Conservation (phyloP, 352 stramenopile genomes). For the Stramenopiles sp. region DNA sequence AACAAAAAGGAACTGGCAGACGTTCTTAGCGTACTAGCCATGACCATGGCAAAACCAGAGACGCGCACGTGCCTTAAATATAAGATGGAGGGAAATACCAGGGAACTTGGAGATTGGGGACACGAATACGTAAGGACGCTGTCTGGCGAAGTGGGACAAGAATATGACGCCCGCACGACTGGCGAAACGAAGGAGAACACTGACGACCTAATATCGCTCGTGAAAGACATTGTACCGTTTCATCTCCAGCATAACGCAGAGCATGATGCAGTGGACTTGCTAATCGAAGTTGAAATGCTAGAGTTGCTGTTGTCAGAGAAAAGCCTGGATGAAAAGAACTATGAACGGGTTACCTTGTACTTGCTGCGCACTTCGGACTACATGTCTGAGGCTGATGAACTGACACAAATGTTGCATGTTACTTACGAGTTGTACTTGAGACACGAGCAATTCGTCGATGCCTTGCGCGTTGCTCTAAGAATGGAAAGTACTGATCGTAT, state of each 20-base stretch:
- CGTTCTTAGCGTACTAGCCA: conserved; percentile 76
- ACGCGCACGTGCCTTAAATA: conserved; percentile 58
- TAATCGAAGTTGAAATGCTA: conserved; percentile 94
- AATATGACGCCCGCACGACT: conserved; percentile 31
- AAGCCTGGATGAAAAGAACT: conserved; percentile 83
- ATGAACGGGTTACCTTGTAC: conserved; percentile 92
- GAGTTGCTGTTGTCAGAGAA: conserved; percentile 58
- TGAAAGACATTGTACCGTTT: conserved; percentile 96
- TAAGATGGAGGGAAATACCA: conserved; percentile 65
- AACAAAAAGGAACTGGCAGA: conserved; percentile 57
- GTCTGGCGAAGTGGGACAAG: conserved; percentile 87
- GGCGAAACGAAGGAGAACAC: conserved; percentile 35
- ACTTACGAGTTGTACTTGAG: conserved; percentile 84
- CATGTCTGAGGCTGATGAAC: conserved; percentile 93
- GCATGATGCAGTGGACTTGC: conserved; percentile 92
- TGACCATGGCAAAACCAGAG: conserved; percentile 84
- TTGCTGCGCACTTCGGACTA: conserved; percentile 90
- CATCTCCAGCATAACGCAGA: conserved; percentile 97
- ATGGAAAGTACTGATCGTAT: conserved; percentile 57
- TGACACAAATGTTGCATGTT: conserved; percentile 53
- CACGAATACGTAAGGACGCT: conserved; percentile 96
- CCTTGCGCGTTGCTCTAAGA: conserved; percentile 82
- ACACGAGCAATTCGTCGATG: conserved; percentile 79
- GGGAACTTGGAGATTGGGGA: conserved; percentile 83
- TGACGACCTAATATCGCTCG: conserved; percentile 74